These are phyloP conservation scores for Linnemannia hyalina DNA, from an alignment of 192 early-diverging fungal species.

Conservation along the genomic window DNA sequence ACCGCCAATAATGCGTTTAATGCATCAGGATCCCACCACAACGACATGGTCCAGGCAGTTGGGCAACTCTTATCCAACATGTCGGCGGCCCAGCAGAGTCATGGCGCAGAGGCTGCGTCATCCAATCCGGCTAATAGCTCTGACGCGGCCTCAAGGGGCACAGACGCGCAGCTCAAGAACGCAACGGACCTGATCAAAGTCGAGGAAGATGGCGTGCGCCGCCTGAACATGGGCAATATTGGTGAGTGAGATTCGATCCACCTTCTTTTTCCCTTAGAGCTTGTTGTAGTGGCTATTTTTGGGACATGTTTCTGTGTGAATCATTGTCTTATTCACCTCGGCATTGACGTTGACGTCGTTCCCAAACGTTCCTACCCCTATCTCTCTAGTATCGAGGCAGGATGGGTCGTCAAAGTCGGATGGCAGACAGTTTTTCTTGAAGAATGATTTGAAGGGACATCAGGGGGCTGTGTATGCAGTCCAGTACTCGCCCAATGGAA, in stretches of 20 bases:
- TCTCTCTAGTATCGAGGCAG: conserved; percentile 40
- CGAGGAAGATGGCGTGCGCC: conserved; percentile 46
- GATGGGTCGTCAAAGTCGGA: conserved; percentile 44
- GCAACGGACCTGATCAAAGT: conserved; percentile 41
- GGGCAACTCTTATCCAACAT: conserved; percentile 34
- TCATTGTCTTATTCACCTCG: neutral
- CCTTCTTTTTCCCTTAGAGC: neutral
- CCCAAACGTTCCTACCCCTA: neutral
- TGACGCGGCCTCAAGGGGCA: conserved; percentile 7
- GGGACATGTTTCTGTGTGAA: neutral
- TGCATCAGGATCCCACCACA: conserved; percentile 1
- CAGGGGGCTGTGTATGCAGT: conserved; percentile 91
- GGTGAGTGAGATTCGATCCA: conserved; percentile 23
- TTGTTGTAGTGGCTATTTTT: conserved; percentile 1
- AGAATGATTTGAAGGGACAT: conserved; percentile 77
- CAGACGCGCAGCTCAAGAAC: conserved; percentile 41
- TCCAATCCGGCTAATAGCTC: conserved; percentile 1
- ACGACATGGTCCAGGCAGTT: conserved; percentile 30
- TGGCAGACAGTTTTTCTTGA: conserved; percentile 47
- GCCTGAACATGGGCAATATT: conserved; percentile 51
- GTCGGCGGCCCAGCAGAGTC: conserved; percentile 27
- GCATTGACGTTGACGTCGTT: neutral
- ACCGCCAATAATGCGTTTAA: neutral
- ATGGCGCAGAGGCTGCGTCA: conserved; percentile 6
- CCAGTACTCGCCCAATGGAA: conserved; percentile 87